Percentiles rank a stretch among this genome's conserved stretches.
These are phyloP conservation scores for Lecanosticta acicola DNA, from an alignment of 2,329 filamentous ascomycete species.

Conservation along the genomic window DNA sequence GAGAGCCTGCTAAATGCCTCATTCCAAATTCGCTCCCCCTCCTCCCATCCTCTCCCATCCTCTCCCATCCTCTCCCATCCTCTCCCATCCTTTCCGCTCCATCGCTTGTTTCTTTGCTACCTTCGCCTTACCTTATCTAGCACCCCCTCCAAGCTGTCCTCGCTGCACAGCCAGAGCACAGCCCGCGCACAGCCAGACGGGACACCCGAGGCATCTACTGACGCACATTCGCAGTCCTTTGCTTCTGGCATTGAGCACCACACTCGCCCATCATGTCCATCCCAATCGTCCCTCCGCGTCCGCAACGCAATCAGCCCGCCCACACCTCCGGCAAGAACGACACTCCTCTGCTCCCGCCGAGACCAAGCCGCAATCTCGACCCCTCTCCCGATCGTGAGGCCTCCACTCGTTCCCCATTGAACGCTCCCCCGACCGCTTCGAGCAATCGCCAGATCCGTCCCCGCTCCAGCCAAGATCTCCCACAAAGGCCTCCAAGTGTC, in stretches of 20 bases:
- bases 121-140: too few relatives aligned
- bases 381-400: slow-evolving; percentile 70
- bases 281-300: slow-evolving; percentile 59
- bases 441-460: slow-evolving; percentile 31
- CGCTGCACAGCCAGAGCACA: background rate
- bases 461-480: slow-evolving; percentile 46
- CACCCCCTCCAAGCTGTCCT: too few relatives aligned
- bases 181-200: background rate
- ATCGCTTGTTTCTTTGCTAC: background rate
- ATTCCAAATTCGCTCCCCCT: background rate
- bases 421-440: slow-evolving; percentile 55
- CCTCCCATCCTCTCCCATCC: background rate
- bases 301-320: slow-evolving; percentile 48
- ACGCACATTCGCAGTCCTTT: background rate
- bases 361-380: slow-evolving; percentile 70
- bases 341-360: slow-evolving; percentile 70
- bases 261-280: slow-evolving; percentile 40
- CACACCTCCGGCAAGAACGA: slow-evolving; percentile 43
- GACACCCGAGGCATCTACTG: background rate
- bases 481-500: slow-evolving; percentile 66
- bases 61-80: background rate
- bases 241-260: background rate
- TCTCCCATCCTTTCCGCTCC: background rate
- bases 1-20: background rate
- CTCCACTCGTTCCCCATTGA: slow-evolving; percentile 81